These are phyloP conservation scores for Plasmodium malariae DNA, from an alignment of 169 alveolate species.

Conservation along the genomic window DNA sequence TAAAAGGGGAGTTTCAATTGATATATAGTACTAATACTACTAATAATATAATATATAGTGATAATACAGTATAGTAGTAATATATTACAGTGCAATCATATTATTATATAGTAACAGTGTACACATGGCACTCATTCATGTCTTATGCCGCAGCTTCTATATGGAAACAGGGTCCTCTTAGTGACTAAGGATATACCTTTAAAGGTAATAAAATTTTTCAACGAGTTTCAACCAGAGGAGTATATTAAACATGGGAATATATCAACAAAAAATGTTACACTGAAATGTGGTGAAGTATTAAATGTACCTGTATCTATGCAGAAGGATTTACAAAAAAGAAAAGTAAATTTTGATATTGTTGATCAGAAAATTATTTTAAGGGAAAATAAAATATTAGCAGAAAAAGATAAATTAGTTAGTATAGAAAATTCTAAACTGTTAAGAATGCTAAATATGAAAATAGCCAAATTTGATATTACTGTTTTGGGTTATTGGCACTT, in stretches of 20 bases:
- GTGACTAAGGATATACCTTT: conserved; percentile 65
- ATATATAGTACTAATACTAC: too few species aligned
- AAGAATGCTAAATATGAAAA: conserved; percentile 78
- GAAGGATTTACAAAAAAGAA: conserved; percentile 75
- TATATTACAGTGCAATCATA: too few species aligned
- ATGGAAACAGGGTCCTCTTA: conserved; percentile 68
- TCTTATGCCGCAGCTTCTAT: conserved; percentile 70
- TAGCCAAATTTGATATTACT: conserved; percentile 63
- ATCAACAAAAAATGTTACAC: conserved; percentile 27
- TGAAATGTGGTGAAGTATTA: conserved; percentile 65
- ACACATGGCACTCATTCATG: too few species aligned
- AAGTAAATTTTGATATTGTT: conserved; percentile 65
- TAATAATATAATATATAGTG: too few species aligned
- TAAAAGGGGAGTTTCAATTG: too few species aligned
- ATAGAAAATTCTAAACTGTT: conserved; percentile 60
- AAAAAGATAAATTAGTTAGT: conserved; percentile 60
- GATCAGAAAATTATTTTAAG: conserved; percentile 75
- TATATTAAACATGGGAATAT: conserved; percentile 71
- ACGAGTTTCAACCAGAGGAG: conserved; percentile 75
- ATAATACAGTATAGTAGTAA: too few species aligned
- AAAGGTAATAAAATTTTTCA: conserved; percentile 70
- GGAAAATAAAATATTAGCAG: conserved; percentile 69
- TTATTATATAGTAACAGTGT: too few species aligned
- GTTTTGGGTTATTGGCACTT: conserved; percentile 70
- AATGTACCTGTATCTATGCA: conserved; percentile 77